Base-by-base conservation (phyloP, 2,329 filamentous ascomycete genomes). In the Trichophyton benhamiae region DNA sequence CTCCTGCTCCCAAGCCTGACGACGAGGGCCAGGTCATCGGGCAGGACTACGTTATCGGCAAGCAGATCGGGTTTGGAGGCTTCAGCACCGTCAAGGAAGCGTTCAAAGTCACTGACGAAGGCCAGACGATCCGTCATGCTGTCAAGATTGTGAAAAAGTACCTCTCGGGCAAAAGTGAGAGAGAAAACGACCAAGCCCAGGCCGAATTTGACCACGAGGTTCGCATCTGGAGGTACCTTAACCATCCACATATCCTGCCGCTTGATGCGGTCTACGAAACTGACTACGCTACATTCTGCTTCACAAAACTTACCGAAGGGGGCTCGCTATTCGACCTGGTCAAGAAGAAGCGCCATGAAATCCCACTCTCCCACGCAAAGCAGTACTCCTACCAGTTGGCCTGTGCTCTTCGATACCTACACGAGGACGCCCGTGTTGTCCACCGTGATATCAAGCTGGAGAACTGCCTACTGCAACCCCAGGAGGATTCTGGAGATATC, bases 401-500 rank as follows among this genome's bases (percentile, higher is more conserved):
- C 1, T 82, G 79, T 41, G 84, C 85, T 2, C 72, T 87, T 52
- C 80, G 85, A 60, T 87, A 87, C 68, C 74, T 87, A 7, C 85
- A 87, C 68, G 82, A 87, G 69, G 85, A 87, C 67, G 82, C 85
- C 25, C 79, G 81, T 30, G 79, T 87, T 27, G 83, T 86, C 25
- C 85, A 87, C 68, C 79, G 85, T 57, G 85, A 87, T 69, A 80
- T 87, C 68, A 87, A 87, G 70, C 78, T 87, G 25, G 85, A 87
- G 68, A 87, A 87, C 65, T 86, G 84, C 65, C 78, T 87, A 1
- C 67, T 79, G 17, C 74, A 74, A 4, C 73, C 76, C 33, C 33
- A 13, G 2, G 77, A 79, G 3, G 71, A 70, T 0, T 75, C 80
- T 42, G 78, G 80, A 15, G 63, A 63, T 8, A 49, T 60, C 17